Evolutionary conservation across 495 filamentous ascomycete species (phyloP), one percentile per base, ranked within the genome.

Genomic region (Aspergillus panamensis): DNA sequence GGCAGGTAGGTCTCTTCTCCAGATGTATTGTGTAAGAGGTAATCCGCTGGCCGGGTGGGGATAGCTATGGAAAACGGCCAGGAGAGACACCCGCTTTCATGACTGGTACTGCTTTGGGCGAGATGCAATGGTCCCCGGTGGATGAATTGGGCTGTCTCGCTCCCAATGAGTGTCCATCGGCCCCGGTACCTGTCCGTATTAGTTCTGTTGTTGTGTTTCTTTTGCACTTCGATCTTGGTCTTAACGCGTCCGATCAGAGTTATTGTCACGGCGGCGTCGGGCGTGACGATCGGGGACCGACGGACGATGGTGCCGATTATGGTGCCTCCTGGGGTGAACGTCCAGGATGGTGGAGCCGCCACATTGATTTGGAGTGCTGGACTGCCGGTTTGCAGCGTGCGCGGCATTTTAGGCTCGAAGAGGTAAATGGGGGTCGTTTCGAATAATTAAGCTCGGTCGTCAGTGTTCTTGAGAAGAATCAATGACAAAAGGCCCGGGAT

Each of bases 1-100:
- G 64, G 65, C 12, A 72, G 61, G 39, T 67, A 68, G 49, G 63
- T 67, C 40, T 60, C 49, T 5, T 0, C 37, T 13, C 16, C 2
- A 63, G 29, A 8, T 33, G 25, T 25, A 25, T 29, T 9, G 6
- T 20, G 31, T 60, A 43, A 19, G 31, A 54, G 55, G 1, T 33
- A 53, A 30, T 40, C 20, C 20, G 35, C 13, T 3, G 62, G 59
- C 31, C 48, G 9, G 4, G 51, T 30, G 21, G 65, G 65, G 14
- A 67, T 67, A 1, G 16, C 8, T 0, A 67, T 35, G 16, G 48
- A 51, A 32, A 67, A 61, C 3, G 65, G 57, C 65, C 62, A 65
- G 14, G 51, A 57, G 6, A 62, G 59, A 32, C 3, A 10, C 8
- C 51, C 43, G 19, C 50, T 40, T 3, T 4, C 25, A 13, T 20